Evolutionary conservation across 1,139 yeast genomes (phyloP).

Genomic region (Sugiyamaella castrensis): DNA sequence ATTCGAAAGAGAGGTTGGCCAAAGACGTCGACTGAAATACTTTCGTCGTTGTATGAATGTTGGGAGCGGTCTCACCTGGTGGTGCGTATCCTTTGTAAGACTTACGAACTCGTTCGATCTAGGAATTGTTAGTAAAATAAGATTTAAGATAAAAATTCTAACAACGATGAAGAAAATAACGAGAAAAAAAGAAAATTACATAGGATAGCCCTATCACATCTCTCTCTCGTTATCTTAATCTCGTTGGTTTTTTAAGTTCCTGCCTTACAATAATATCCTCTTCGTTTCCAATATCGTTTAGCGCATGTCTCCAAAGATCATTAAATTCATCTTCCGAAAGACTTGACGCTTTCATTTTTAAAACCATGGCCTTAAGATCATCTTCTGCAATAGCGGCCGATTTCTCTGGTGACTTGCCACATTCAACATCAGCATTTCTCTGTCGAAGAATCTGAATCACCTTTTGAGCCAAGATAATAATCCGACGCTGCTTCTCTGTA

Average conservation of each 20-base stretch:
- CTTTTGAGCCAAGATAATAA: conserved; percentile 64
- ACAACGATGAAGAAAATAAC: conserved; percentile 7
- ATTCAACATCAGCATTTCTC: conserved; percentile 63
- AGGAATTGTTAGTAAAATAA: conserved; percentile 3
- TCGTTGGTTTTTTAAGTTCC: conserved; percentile 47
- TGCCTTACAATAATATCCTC: conserved; percentile 86
- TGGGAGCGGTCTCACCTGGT: conserved; percentile 23
- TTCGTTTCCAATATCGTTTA: conserved; percentile 62
- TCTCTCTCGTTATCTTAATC: too few species aligned
- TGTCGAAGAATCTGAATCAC: conserved; percentile 65
- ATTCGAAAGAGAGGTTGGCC: conserved; percentile 36
- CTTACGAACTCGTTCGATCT: conserved; percentile 29
- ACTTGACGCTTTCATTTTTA: conserved; percentile 29
- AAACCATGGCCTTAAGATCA: conserved; percentile 30
- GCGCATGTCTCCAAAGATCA: conserved; percentile 71
- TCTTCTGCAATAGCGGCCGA: conserved; percentile 30
- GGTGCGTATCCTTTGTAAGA: conserved; percentile 24
- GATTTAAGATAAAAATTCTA: too few species aligned
- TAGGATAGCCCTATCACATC: too few species aligned
- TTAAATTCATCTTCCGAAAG: conserved; percentile 73
- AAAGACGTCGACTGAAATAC: conserved; percentile 37
- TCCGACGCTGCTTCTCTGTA: conserved; percentile 64
- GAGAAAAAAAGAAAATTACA: background rate
- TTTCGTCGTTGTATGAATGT: conserved; percentile 27
- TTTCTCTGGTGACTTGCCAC: conserved; percentile 50